Conservation (phyloP, 2,329 filamentous ascomycete genomes). For the Colletotrichum tanaceti region DNA sequence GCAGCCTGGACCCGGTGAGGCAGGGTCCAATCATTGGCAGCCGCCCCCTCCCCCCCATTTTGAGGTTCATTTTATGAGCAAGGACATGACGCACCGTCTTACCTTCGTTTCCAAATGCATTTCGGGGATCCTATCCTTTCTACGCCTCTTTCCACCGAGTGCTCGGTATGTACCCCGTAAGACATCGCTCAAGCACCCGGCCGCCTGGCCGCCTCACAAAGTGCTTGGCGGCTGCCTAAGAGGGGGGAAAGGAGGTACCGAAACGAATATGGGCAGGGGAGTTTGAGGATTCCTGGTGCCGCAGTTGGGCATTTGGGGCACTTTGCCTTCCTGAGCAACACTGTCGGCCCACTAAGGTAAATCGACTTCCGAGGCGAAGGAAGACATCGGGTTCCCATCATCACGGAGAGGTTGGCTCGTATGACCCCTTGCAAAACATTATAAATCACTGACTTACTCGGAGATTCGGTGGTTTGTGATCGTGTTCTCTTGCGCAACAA, state of each 20-base stretch:
- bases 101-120: neutral
- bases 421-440: neutral
- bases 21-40: neutral
- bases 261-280: neutral
- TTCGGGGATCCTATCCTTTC: neutral
- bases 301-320: rapidly evolving
- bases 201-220: neutral
- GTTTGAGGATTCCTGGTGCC: neutral
- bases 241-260: rapidly evolving
- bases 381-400: neutral
- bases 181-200: neutral
- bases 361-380: neutral
- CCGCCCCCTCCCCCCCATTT: neutral
- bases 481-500: neutral
- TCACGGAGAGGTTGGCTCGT: no score
- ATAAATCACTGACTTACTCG: no score
- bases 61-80: slow-evolving; percentile 9
- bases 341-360: neutral
- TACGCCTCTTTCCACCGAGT: neutral
- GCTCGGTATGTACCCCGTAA: neutral
- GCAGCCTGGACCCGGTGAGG: slow-evolving; percentile 20
- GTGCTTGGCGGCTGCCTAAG: neutral
- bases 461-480: neutral
- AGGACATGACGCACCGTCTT: neutral
- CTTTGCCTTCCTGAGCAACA: neutral